Evolutionary conservation across 768 basidiomycete species (phyloP).

Genomic region (Lactarius indigo): DNA sequence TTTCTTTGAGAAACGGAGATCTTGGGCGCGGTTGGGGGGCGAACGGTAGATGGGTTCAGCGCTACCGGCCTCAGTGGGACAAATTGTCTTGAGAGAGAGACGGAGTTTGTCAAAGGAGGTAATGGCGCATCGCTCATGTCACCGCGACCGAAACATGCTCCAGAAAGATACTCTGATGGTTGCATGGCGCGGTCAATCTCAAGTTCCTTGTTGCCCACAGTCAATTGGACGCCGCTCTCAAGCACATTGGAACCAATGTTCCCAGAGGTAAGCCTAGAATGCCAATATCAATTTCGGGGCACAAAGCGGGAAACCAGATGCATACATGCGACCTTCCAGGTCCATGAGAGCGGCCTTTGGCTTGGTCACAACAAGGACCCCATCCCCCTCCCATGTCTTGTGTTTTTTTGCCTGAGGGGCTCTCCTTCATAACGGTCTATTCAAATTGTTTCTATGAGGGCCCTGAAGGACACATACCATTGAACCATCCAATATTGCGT

Average conservation of each 20-base stretch:
- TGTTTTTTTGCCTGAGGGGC: slow-evolving; percentile 74
- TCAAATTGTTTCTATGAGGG: neutral
- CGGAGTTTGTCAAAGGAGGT: slow-evolving; percentile 30
- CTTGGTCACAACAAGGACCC: slow-evolving; percentile 51
- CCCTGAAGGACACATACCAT: slow-evolving; percentile 44
- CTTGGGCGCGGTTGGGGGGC: slow-evolving; percentile 25
- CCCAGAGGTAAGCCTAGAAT: slow-evolving; percentile 49
- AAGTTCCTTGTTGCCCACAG: slow-evolving; percentile 54
- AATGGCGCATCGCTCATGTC: slow-evolving; percentile 24
- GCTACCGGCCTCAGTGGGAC: slow-evolving; percentile 31
- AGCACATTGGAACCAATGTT: slow-evolving; percentile 40
- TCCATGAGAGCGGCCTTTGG: slow-evolving; percentile 51
- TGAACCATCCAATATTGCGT: slow-evolving; percentile 73
- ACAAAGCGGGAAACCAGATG: slow-evolving; percentile 1
- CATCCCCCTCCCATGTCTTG: slow-evolving; percentile 89
- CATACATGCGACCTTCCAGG: slow-evolving; percentile 62
- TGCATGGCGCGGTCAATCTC: slow-evolving; percentile 60
- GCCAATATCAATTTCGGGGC: neutral
- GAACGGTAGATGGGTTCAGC: slow-evolving; percentile 31
- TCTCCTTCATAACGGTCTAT: slow-evolving; percentile 43
- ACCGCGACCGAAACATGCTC: slow-evolving; percentile 55
- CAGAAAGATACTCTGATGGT: slow-evolving; percentile 56
- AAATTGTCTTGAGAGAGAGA: slow-evolving; percentile 33
- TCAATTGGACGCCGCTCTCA: slow-evolving; percentile 37
- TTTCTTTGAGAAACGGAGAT: slow-evolving; percentile 29